Conservation (phyloP, 2,329 filamentous ascomycete species). For the Aspergillus piperis region DNA sequence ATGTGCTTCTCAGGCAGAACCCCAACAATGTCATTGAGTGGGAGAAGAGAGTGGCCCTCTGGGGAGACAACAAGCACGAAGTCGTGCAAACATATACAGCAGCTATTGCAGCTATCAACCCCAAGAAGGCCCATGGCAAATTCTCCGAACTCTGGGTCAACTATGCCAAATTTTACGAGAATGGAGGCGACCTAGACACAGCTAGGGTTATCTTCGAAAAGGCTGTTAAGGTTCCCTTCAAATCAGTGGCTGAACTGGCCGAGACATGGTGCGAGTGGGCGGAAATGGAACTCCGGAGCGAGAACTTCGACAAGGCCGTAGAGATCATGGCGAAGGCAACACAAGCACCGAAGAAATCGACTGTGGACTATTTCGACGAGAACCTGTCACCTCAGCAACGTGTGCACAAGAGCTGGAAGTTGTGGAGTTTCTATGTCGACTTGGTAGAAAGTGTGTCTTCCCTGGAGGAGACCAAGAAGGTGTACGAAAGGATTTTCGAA, state of each 20-base stretch:
- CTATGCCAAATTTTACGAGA: constrained; percentile 96
- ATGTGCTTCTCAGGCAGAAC: constrained; percentile 92
- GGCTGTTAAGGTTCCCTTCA: constrained; percentile 95
- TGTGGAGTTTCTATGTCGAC: constrained; percentile 99
- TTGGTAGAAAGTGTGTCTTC: constrained; percentile 92
- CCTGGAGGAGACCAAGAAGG: constrained; percentile 85
- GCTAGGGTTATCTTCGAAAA: constrained; percentile 96
- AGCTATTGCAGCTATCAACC: constrained; percentile 88
- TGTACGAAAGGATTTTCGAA: constrained; percentile 98
- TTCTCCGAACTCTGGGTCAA: constrained; percentile 96
- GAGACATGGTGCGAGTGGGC: constrained; percentile 99
- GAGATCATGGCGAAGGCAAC: constrained; percentile 97
- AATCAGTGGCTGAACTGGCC: constrained; percentile 92
- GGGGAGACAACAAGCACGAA: constrained; percentile 89
- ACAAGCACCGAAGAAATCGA: constrained; percentile 95
- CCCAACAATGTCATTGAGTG: constrained; percentile 95
- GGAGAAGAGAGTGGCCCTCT: constrained; percentile 94
- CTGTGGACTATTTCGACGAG: constrained; percentile 98
- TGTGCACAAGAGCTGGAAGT: constrained; percentile 98
- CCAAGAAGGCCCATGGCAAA: constrained; percentile 89
- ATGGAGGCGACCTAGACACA: constrained; percentile 77
- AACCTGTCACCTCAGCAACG: constrained; percentile 89
- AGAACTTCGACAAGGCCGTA: constrained; percentile 93
- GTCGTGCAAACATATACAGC: constrained; percentile 93
- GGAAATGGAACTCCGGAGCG: constrained; percentile 92